Conservation (phyloP, 805 yeast species). For the Cyberlindnera maritima region DNA sequence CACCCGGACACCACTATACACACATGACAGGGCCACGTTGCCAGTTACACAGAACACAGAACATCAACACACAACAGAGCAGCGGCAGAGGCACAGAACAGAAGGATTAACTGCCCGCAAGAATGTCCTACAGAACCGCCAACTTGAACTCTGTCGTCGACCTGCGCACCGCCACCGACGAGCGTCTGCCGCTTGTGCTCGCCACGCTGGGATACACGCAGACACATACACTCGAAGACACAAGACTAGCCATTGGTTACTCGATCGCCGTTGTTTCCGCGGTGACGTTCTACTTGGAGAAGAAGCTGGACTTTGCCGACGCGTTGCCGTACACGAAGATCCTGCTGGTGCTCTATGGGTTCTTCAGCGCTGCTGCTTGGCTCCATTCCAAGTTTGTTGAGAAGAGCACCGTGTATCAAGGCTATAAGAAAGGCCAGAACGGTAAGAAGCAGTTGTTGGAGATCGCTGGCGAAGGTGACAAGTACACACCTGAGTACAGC, state of each 20-base stretch:
- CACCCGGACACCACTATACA: too few relatives aligned
- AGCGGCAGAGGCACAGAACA: background rate
- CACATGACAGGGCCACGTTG: background rate
- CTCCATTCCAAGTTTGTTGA: constrained; percentile 35
- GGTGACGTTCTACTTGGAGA: constrained; percentile 46
- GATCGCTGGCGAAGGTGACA: constrained; percentile 33
- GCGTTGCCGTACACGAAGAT: constrained; percentile 38
- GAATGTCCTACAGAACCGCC: constrained; percentile 33
- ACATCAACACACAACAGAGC: background rate
- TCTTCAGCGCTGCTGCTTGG: constrained; percentile 38
- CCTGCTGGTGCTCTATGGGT: constrained; percentile 39
- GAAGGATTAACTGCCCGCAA: too few relatives aligned
- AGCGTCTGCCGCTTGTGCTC: constrained; percentile 16
- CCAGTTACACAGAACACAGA: too few relatives aligned
- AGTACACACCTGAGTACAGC: constrained; percentile 44
- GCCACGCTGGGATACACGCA: constrained; percentile 39
- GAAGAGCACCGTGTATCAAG: constrained; percentile 45
- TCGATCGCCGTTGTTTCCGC: constrained; percentile 49
- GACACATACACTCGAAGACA: constrained; percentile 40
- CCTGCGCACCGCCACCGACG: constrained; percentile 14
- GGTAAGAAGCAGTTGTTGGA: constrained; percentile 27
- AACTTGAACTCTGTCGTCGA: constrained; percentile 37
- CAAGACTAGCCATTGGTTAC: constrained; percentile 50
- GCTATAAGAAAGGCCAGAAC: constrained; percentile 26
- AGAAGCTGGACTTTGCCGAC: constrained; percentile 43